These are phyloP conservation scores for Paraglomus occultum DNA, from an alignment of 192 early-diverging fungal genomes.

Conservation along the genomic window DNA sequence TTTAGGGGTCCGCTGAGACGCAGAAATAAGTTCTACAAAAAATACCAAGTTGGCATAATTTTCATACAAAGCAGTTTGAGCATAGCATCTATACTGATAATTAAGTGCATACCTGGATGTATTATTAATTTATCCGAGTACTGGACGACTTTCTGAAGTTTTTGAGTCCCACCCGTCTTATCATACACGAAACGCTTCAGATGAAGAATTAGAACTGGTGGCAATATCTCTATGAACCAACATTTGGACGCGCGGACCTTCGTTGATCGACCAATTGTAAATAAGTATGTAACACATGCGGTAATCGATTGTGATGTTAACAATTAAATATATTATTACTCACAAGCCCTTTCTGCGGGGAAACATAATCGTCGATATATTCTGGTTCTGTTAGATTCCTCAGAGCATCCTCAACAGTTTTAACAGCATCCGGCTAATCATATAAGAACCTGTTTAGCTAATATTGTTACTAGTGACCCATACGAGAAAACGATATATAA, in stretches of 20 bases:
- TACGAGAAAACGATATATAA: neutral
- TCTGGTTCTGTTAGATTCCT: conserved; percentile 74
- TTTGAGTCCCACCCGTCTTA: conserved; percentile 70
- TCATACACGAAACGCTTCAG: conserved; percentile 93
- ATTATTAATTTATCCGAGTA: conserved; percentile 68
- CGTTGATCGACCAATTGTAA: neutral
- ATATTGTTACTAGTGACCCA: neutral
- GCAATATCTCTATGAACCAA: conserved; percentile 73
- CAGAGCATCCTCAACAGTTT: conserved; percentile 84
- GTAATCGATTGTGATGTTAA: neutral
- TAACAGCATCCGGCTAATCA: conserved; percentile 56
- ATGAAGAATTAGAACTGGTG: conserved; percentile 90
- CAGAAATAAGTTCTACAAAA: conserved; percentile 56
- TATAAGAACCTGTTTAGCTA: conserved; percentile 10
- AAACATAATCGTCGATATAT: conserved; percentile 75
- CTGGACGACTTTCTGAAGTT: conserved; percentile 81
- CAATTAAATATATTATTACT: conserved; percentile 23
- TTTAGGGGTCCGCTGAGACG: conserved; percentile 45
- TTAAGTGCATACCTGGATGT: conserved; percentile 47
- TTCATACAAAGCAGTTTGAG: conserved; percentile 23
- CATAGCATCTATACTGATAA: neutral
- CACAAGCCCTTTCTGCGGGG: conserved; percentile 42
- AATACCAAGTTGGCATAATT: neutral
- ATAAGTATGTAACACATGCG: neutral
- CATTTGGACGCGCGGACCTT: conserved; percentile 78